phyloP scores from a whole-genome alignment of 495 filamentous ascomycete species.

The Xylaria acuta region DNA sequence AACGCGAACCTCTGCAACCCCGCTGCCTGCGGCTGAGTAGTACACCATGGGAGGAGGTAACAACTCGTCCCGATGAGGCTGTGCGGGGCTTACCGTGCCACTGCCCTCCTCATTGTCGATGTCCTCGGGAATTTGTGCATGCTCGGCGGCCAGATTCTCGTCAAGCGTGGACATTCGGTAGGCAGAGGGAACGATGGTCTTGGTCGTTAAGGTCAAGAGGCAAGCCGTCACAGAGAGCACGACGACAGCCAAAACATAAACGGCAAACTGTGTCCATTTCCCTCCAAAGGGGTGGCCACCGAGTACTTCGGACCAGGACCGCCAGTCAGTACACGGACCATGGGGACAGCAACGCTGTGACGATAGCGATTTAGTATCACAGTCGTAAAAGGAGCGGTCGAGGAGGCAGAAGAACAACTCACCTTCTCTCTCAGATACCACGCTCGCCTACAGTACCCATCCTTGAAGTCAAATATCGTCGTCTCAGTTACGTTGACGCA shows the following conservation, averaged over 20 bases:
- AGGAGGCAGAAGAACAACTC: constrained; percentile 16
- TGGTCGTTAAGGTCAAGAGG: constrained; percentile 80
- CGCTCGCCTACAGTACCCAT: constrained; percentile 77
- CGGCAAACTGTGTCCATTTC: constrained; percentile 72
- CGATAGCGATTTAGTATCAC: neutral
- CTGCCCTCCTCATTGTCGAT: constrained; percentile 44
- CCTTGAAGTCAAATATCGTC: constrained; percentile 85
- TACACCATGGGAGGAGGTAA: constrained; percentile 79
- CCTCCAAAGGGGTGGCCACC: constrained; percentile 58
- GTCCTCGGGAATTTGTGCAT: constrained; percentile 43
- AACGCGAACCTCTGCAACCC: constrained; percentile 96
- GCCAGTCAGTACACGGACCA: constrained; percentile 72
- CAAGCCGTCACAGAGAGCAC: constrained; percentile 78
- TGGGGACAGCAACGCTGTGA: constrained; percentile 72
- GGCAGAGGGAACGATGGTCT: constrained; percentile 88
- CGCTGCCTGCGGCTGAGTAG: constrained; percentile 94
- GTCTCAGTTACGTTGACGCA: constrained; percentile 86
- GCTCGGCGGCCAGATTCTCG: constrained; percentile 67
- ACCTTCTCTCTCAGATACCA: constrained; percentile 77
- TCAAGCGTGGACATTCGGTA: constrained; percentile 87
- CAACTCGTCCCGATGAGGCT: constrained; percentile 31
- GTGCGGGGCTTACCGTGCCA: constrained; percentile 49
- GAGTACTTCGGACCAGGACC: constrained; percentile 75
- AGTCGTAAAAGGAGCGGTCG: neutral
- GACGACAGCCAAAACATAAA: constrained; percentile 75